phyloP scores from a whole-genome alignment of 768 basidiomycete species.

The Calocybe indica region DNA sequence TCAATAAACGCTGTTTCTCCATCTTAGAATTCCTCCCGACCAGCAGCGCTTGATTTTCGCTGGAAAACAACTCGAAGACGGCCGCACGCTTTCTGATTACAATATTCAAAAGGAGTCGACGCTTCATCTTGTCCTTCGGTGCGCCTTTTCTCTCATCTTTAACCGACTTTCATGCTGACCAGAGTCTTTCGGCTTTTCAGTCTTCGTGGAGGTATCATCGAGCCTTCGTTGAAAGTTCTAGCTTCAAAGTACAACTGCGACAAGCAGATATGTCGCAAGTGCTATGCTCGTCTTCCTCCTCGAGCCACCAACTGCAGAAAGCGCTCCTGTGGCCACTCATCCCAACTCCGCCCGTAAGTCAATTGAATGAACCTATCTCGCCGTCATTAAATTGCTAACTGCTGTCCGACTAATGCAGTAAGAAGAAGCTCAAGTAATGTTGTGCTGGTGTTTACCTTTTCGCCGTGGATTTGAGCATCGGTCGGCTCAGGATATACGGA shows the following conservation, averaged over 20 bases:
- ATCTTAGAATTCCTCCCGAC: constrained; percentile 78
- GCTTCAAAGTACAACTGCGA: constrained; percentile 99
- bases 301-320: constrained; percentile 99
- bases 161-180: not conserved
- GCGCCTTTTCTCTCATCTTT: constrained; percentile 17
- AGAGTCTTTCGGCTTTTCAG: constrained; percentile 25
- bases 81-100: constrained; percentile 93
- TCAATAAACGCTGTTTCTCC: not conserved
- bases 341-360: constrained; percentile 86
- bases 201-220: constrained; percentile 97
- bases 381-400: not conserved
- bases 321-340: constrained; percentile 85
- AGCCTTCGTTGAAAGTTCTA: constrained; percentile 96
- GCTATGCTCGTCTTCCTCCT: constrained; percentile 98
- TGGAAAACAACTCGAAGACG: constrained; percentile 98
- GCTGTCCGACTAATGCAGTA: constrained; percentile 37
- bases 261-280: constrained; percentile 99
- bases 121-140: constrained; percentile 95
- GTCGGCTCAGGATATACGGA: not conserved
- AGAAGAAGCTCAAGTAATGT: constrained; percentile 94
- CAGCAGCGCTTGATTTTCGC: constrained; percentile 96
- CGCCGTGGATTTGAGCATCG: not conserved
- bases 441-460: not conserved
- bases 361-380: not conserved
- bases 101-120: constrained; percentile 99